phyloP scores from a whole-genome alignment of 129 eudicot species.

The Centrapalus pauciflorus region DNA sequence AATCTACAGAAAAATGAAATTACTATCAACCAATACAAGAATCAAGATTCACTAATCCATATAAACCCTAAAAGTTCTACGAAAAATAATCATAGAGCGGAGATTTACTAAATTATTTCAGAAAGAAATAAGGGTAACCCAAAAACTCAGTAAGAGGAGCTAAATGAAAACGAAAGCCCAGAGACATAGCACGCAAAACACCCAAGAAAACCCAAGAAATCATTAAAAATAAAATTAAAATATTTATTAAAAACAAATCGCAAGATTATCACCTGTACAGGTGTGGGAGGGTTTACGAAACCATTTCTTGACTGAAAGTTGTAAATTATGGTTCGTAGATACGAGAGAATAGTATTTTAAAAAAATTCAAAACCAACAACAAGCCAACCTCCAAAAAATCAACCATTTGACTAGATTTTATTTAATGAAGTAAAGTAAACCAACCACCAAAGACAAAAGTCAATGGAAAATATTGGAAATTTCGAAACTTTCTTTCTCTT shows the following conservation, averaged over 20 bases:
- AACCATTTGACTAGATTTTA: constrained; percentile 25
- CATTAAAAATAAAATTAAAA: too few species aligned
- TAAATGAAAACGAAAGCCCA: background rate
- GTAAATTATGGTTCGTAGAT: background rate
- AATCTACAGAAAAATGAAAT: background rate
- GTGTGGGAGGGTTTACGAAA: background rate
- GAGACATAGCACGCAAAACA: background rate
- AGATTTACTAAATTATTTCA: background rate
- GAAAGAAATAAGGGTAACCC: background rate
- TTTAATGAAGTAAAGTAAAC: constrained; percentile 13
- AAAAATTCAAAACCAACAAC: constrained; percentile 17
- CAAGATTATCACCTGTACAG: constrained; percentile 15
- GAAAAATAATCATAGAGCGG: background rate
- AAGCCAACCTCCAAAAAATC: constrained; percentile 8
- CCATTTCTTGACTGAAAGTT: background rate
- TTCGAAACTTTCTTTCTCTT: constrained; percentile 11
- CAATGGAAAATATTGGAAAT: background rate
- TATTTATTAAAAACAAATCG: background rate
- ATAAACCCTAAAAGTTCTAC: background rate
- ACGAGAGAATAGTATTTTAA: background rate
- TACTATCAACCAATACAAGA: background rate
- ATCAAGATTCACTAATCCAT: background rate
- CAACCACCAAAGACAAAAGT: background rate
- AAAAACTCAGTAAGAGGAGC: background rate
- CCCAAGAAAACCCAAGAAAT: background rate